Evolutionary conservation across 2,329 filamentous ascomycete species (phyloP).

Genomic region (Xenoacremonium recifei): DNA sequence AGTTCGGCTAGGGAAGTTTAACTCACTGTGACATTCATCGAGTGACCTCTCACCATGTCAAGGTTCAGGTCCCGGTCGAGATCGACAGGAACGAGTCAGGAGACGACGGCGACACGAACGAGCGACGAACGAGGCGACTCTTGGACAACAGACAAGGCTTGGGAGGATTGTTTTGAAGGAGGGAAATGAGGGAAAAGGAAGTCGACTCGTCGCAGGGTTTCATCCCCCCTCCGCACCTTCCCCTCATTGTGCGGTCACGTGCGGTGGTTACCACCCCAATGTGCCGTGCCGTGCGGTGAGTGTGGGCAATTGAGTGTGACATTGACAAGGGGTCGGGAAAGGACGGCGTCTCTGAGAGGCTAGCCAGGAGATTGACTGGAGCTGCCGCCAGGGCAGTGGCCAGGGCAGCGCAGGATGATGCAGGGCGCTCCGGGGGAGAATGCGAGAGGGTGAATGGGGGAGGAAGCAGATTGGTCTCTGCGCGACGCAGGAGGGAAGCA

Average conservation of each 20-base stretch:
- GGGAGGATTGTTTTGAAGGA: background rate
- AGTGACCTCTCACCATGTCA: background rate
- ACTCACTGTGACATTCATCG: too few relatives aligned
- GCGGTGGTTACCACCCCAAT: conserved; percentile 21
- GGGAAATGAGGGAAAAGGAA: conserved; percentile 8
- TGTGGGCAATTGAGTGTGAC: conserved; percentile 24
- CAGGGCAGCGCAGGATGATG: too few relatives aligned
- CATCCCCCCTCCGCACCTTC: conserved; percentile 28
- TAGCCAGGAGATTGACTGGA: conserved; percentile 12
- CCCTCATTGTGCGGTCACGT: conserved; percentile 33
- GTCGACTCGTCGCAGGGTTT: conserved; percentile 18
- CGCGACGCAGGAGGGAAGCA: background rate
- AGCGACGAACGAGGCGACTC: background rate
- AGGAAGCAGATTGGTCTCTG: conserved; percentile 1
- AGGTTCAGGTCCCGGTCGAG: too few relatives aligned
- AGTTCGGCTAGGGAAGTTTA: background rate
- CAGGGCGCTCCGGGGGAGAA: conserved; percentile 9
- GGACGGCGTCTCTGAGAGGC: too few relatives aligned
- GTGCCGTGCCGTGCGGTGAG: conserved; percentile 13
- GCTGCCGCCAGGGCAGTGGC: conserved; percentile 10
- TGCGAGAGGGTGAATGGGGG: conserved; percentile 9
- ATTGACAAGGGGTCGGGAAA: conserved; percentile 23
- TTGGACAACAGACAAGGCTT: background rate
- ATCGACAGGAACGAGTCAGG: background rate
- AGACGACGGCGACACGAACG: background rate